Conservation (phyloP, 2,329 filamentous ascomycete species). For the Corniculantispora saksenae region DNA sequence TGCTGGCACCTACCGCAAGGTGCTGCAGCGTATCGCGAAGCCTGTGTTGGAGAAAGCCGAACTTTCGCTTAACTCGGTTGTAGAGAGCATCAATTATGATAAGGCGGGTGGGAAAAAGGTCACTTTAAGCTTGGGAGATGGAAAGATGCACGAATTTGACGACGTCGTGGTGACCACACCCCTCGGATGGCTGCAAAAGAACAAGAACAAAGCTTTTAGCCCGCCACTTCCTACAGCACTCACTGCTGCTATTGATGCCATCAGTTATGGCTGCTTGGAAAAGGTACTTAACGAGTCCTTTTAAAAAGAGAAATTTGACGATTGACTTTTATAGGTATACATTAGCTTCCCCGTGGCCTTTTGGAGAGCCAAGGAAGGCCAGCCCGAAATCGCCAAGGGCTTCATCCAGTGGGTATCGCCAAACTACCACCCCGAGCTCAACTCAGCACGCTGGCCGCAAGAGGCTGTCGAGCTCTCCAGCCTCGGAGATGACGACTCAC, state of each 20-base stretch:
- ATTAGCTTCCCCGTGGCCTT: constrained; percentile 75
- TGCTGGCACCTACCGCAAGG: constrained; percentile 59
- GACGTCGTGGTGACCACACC: constrained; percentile 69
- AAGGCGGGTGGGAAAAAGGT: constrained; percentile 35
- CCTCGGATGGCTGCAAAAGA: constrained; percentile 67
- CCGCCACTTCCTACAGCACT: constrained; percentile 60
- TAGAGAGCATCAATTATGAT: constrained; percentile 43
- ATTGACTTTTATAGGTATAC: constrained; percentile 44
- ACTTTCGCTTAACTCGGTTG: constrained; percentile 53
- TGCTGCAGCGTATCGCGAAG: constrained; percentile 58
- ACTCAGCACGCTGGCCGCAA: constrained; percentile 69
- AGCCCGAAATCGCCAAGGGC: constrained; percentile 52
- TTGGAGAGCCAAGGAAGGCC: constrained; percentile 57
- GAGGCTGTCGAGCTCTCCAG: constrained; percentile 77
- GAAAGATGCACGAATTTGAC: constrained; percentile 56
- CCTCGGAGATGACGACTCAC: constrained; percentile 57
- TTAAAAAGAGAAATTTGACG: too few species aligned
- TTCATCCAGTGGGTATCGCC: constrained; percentile 79
- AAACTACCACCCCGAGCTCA: constrained; percentile 62
- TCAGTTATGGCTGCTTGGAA: constrained; percentile 71
- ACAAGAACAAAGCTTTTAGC: constrained; percentile 56
- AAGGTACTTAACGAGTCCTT: constrained; percentile 49
- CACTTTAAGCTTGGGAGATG: constrained; percentile 47
- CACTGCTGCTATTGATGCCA: constrained; percentile 60
- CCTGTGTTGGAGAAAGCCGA: constrained; percentile 57